A percentile compares a stretch with the other conserved stretches of the same genome.
Conservation (phyloP, 257 asterid genomes). For the Nicotiana benthamiana region DNA sequence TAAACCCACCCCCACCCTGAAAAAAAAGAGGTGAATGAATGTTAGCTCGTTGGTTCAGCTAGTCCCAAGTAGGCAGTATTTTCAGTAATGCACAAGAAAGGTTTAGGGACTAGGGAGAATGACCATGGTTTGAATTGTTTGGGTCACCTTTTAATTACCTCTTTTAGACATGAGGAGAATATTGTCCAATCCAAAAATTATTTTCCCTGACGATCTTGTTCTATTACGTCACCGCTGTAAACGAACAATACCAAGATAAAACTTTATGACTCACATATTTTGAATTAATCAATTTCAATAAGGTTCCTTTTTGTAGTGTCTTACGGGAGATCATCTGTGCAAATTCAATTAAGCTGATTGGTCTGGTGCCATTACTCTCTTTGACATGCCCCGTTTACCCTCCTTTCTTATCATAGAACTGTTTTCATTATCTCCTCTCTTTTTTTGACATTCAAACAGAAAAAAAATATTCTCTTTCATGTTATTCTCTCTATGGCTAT, state of each 20-base stretch:
- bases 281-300: neutral
- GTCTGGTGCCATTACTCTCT: neutral
- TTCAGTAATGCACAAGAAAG: constrained; percentile 24
- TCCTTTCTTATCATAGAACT: neutral
- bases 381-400: constrained; percentile 3
- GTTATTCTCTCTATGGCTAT: neutral
- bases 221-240: constrained; percentile 13
- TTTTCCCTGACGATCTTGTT: constrained; percentile 15
- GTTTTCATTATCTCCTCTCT: neutral
- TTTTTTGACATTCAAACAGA: neutral
- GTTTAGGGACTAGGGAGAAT: constrained; percentile 24
- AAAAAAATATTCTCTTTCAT: neutral
- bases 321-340: neutral
- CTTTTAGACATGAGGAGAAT: constrained; percentile 22
- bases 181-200: neutral
- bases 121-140: constrained; percentile 5
- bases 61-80: constrained; percentile 16
- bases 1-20: no score
- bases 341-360: neutral
- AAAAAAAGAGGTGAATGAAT: neutral
- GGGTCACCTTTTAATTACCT: constrained; percentile 14
- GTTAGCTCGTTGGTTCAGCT: constrained; percentile 7
- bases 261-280: neutral
- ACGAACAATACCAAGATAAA: neutral
- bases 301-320: constrained; percentile 30